Evolutionary conservation across 306 rosid species (phyloP).

Genomic region (Rubus idaeus): DNA sequence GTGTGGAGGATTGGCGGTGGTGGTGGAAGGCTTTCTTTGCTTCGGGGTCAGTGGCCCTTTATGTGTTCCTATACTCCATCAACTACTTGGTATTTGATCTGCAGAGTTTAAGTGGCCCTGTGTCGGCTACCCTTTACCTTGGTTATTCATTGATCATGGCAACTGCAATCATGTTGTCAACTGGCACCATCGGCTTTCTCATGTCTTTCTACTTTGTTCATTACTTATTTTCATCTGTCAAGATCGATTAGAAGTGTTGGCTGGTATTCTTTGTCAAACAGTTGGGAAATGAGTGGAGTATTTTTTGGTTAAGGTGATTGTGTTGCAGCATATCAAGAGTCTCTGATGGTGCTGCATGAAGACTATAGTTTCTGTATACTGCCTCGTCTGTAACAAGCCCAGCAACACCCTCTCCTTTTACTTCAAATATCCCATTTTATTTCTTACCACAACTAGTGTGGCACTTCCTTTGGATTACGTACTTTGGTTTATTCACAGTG

Average conservation of each 20-base stretch:
- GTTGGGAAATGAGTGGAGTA: constrained; percentile 36
- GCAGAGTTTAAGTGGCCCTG: constrained; percentile 95
- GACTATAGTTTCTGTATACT: constrained; percentile 21
- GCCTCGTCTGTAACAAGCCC: constrained; percentile 34
- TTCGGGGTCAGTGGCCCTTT: constrained; percentile 86
- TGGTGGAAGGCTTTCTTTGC: constrained; percentile 99
- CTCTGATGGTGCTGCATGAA: constrained; percentile 28
- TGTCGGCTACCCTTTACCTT: constrained; percentile 80
- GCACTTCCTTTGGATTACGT: constrained; percentile 25
- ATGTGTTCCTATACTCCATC: constrained; percentile 89
- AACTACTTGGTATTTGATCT: constrained; percentile 92
- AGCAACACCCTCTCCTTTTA: constrained; percentile 33
- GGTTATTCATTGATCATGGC: constrained; percentile 97
- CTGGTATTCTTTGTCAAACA: constrained; percentile 30
- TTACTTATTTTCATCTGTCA: constrained; percentile 87
- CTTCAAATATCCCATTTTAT: constrained; percentile 12
- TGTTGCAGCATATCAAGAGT: constrained; percentile 35
- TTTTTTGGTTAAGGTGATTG: constrained; percentile 34
- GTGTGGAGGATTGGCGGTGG: constrained; percentile 99
- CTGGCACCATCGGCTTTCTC: constrained; percentile 88
- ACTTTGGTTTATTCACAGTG: constrained; percentile 28
- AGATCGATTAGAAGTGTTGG: constrained; percentile 63
- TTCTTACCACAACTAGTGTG: constrained; percentile 31
- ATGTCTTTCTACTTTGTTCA: constrained; percentile 92
- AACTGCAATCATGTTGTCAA: constrained; percentile 83